Conservation (phyloP, 768 basidiomycete species). For the Trametes elegans region DNA sequence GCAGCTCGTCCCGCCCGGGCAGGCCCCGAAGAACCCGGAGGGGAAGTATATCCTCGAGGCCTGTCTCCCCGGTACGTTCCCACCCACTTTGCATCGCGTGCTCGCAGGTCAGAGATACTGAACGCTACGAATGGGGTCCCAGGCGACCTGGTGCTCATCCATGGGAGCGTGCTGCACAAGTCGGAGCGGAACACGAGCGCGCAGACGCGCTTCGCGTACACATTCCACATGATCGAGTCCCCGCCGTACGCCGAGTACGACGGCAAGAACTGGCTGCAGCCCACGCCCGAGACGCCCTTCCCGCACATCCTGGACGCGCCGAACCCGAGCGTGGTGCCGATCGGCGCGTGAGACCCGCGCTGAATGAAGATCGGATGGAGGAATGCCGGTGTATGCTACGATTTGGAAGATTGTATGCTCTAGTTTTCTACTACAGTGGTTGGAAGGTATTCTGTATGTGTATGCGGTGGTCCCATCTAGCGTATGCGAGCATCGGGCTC, state of each 20-base stretch:
- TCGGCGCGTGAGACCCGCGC: slow-evolving; percentile 12
- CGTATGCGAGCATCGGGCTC: no score
- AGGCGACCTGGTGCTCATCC: slow-evolving; percentile 93
- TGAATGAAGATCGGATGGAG: not conserved
- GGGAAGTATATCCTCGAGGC: slow-evolving; percentile 63
- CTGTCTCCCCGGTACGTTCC: slow-evolving; percentile 64
- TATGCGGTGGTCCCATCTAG: no score
- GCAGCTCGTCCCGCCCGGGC: slow-evolving; percentile 42
- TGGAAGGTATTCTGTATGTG: not conserved
- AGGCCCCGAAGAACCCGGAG: slow-evolving; percentile 29
- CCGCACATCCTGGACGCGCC: slow-evolving; percentile 47
- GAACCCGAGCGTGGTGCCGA: slow-evolving; percentile 21
- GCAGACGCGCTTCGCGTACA: slow-evolving; percentile 88
- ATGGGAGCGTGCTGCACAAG: slow-evolving; percentile 91
- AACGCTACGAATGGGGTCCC: not conserved
- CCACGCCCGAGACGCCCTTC: slow-evolving; percentile 82
- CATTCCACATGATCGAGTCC: slow-evolving; percentile 92
- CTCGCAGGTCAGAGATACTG: not conserved
- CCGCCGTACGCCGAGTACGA: slow-evolving; percentile 73
- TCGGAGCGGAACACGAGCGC: slow-evolving; percentile 82
- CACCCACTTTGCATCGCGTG: not conserved
- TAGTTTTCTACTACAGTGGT: not conserved
- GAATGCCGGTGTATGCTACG: no score
- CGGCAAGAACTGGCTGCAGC: slow-evolving; percentile 94
- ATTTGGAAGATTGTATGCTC: no score